phyloP scores from a whole-genome alignment of 2,329 filamentous ascomycete species.

The Boeremia exigua region DNA sequence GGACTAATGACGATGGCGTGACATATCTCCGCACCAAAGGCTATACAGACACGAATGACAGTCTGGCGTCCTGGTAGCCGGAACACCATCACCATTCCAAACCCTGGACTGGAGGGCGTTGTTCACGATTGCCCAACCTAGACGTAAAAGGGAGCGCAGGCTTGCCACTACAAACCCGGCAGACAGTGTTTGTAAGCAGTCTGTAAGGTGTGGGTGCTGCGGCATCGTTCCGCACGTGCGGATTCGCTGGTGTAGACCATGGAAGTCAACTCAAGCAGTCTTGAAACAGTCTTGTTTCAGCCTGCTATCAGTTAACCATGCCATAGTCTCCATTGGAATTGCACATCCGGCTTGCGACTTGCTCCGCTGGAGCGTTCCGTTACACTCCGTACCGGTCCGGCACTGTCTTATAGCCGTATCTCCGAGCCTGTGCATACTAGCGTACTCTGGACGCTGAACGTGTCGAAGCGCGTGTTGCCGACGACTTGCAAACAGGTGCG shows the following conservation, averaged over 20 bases:
- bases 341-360: neutral
- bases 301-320: neutral
- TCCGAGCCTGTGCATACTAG: constrained; percentile 1
- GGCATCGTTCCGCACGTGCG: constrained; percentile 4
- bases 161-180: neutral
- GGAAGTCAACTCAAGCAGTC: neutral
- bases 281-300: neutral
- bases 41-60: constrained; percentile 19
- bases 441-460: neutral
- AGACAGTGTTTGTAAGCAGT: constrained; percentile 8
- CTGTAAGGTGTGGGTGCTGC: constrained; percentile 6
- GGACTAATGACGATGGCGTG: constrained; percentile 24
- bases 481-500: neutral
- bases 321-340: neutral
- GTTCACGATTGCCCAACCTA: neutral
- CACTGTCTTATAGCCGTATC: neutral
- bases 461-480: neutral
- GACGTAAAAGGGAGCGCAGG: neutral
- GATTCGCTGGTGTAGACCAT: neutral
- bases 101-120: constrained; percentile 13
- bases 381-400: constrained; percentile 3
- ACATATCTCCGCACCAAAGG: constrained; percentile 33
- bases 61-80: constrained; percentile 14
- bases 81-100: constrained; percentile 6
- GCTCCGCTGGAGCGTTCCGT: constrained; percentile 8